phyloP scores from a whole-genome alignment of 2,329 filamentous ascomycete genomes.

The Exophiala alcalophila region DNA sequence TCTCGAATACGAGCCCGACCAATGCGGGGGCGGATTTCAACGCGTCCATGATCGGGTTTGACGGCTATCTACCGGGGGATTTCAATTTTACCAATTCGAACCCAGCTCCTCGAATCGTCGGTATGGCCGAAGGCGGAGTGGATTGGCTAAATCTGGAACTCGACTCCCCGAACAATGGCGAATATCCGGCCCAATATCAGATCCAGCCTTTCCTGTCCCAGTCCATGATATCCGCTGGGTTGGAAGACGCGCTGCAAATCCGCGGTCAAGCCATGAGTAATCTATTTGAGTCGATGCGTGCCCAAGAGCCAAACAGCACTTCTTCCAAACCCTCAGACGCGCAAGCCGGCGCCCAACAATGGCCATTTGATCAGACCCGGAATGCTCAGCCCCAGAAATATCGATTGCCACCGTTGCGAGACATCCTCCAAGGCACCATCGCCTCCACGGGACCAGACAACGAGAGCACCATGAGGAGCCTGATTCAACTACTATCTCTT shows the following conservation, averaged over 20 bases:
- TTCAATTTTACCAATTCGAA: constrained; percentile 19
- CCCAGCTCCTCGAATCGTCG: constrained; percentile 15
- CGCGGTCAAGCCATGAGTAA: neutral
- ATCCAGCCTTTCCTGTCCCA: constrained; percentile 8
- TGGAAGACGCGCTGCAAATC: constrained; percentile 4
- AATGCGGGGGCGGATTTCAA: constrained; percentile 11
- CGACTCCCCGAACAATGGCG: constrained; percentile 16
- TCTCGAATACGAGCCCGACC: constrained; percentile 14
- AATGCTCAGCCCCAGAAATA: constrained; percentile 17
- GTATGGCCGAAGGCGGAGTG: constrained; percentile 17
- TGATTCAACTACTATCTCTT: constrained; percentile 20
- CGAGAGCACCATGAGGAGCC: constrained; percentile 12
- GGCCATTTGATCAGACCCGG: constrained; percentile 25
- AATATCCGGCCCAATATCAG: constrained; percentile 11
- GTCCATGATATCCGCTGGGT: neutral
- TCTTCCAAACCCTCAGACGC: constrained; percentile 5
- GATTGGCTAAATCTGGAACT: constrained; percentile 21
- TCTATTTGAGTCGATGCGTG: constrained; percentile 6
- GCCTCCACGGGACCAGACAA: constrained; percentile 11
- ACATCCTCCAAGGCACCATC: constrained; percentile 24
- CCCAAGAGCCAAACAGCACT: constrained; percentile 5
- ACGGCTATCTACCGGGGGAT: constrained; percentile 17
- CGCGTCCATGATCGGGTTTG: constrained; percentile 14
- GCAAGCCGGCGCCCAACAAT: constrained; percentile 16
- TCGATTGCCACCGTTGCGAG: constrained; percentile 20